phyloP scores from a whole-genome alignment of 257 asterid genomes.

The Sherardia arvensis region DNA sequence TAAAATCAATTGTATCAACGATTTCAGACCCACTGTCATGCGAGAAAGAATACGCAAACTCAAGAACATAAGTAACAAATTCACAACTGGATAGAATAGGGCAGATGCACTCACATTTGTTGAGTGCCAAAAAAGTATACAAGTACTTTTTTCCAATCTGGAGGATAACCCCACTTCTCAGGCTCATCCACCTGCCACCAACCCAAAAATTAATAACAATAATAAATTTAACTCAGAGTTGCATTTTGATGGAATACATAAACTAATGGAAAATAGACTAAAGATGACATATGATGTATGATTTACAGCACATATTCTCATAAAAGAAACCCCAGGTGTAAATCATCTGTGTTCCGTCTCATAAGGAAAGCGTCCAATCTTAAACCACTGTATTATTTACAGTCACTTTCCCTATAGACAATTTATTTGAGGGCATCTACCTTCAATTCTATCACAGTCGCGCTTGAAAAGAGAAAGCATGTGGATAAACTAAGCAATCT shows the following conservation, averaged over 20 bases:
- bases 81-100: background rate
- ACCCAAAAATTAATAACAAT: constrained; percentile 5
- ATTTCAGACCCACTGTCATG: background rate
- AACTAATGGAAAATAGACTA: background rate
- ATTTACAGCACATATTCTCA: background rate
- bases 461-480: background rate
- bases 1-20: background rate
- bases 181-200: constrained; percentile 80
- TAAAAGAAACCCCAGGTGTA: background rate
- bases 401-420: background rate
- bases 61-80: background rate
- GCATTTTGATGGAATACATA: background rate
- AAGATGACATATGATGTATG: background rate
- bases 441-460: background rate
- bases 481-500: background rate
- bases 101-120: constrained; percentile 60
- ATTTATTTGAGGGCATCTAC: background rate
- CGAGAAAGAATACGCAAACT: background rate
- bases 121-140: constrained; percentile 79
- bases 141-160: constrained; percentile 70
- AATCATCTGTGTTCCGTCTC: background rate
- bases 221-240: constrained; percentile 6
- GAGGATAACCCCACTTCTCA: constrained; percentile 69
- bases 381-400: background rate
- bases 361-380: background rate